Base-by-base conservation (phyloP, 1,284 basidiomycete species). In the Boletus holoroseus region DNA sequence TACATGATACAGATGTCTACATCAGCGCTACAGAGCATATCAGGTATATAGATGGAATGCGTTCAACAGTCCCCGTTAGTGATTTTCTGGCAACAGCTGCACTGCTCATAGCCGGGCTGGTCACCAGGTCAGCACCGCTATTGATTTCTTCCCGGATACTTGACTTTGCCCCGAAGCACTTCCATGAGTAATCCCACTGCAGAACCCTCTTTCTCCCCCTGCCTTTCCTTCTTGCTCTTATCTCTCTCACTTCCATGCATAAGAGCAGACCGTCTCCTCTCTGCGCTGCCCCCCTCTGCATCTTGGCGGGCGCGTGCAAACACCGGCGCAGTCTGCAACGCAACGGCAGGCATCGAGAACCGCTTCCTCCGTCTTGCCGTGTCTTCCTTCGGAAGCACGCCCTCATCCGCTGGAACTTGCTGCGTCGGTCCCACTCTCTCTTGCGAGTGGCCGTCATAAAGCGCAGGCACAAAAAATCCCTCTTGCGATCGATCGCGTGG, bases 321-420 rank as follows among this genome's bases (percentile, higher is more conserved):
- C 8, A 89, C 85, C n/a, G 77, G 78, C 30, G 79, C 80, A 32
- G 82, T 81, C 58, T 88, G 85, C 62, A 89, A 57, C 32, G 82
- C 85, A 34, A 89, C 73, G 11, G 84, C 84, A 47, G 86, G 85
- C 51, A 85, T 58, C 39, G 86, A 88, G 60, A 87, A 87, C 30
- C 86, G 75, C 62, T 88, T 85, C 58, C 73, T 73, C 58, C 78
- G 67, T 56, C 83, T 70, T 42, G 76, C 76, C 0, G 83, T 86
- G 56, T 83, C 76, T 61, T 86, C 86, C 55, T 51, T 59, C 13
- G 61, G 39, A 30, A 20, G 24, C 18, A 39, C 30, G 1, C 16
- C 40, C 2, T 58, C 46, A 45, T 50, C 57, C 44, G 12, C 20
- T 11, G 39, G 16, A 15, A 6, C 37, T 11, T 34, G 50, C n/a